A percentile compares a stretch with the other conserved stretches of the same genome.
Conservation (phyloP, 495 filamentous ascomycete genomes). For the Pyrenopolyporus hunteri region DNA sequence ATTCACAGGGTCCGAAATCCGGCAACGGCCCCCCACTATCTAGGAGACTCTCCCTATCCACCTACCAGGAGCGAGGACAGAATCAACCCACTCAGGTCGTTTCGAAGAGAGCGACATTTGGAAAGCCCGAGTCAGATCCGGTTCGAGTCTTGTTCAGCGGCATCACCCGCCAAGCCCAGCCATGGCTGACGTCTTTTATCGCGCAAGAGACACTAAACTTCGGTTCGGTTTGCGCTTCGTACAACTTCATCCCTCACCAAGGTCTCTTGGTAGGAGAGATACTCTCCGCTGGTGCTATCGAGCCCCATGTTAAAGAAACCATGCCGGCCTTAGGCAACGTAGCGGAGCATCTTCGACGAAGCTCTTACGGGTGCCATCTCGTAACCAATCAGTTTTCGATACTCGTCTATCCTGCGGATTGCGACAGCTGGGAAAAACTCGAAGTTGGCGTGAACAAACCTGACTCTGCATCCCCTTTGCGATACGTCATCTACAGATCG, state of each 20-base stretch:
- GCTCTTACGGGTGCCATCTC: slow-evolving; percentile 43
- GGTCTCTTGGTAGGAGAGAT: slow-evolving; percentile 19
- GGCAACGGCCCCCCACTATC: not conserved
- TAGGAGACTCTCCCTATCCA: slow-evolving; percentile 28
- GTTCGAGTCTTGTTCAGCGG: slow-evolving; percentile 43
- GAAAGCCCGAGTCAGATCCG: slow-evolving; percentile 19
- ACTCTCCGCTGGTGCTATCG: slow-evolving; percentile 31
- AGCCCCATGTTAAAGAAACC: slow-evolving; percentile 20
- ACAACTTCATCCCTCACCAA: slow-evolving; percentile 28
- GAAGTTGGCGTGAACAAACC: slow-evolving; percentile 24
- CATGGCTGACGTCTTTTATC: slow-evolving; percentile 48
- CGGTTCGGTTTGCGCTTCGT: slow-evolving; percentile 40
- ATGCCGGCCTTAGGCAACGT: slow-evolving; percentile 31
- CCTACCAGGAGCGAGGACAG: slow-evolving; percentile 30
- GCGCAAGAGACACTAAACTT: slow-evolving; percentile 42
- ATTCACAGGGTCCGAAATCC: not conserved
- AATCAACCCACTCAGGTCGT: slow-evolving; percentile 38
- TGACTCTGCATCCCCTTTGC: slow-evolving; percentile 37
- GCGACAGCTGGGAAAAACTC: slow-evolving; percentile 46
- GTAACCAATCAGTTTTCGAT: slow-evolving; percentile 44
- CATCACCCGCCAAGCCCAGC: slow-evolving; percentile 35
- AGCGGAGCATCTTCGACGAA: slow-evolving; percentile 41
- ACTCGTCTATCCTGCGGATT: slow-evolving; percentile 49
- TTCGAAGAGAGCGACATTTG: slow-evolving; percentile 41
- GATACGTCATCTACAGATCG: slow-evolving; percentile 46